phyloP scores from a whole-genome alignment of 1,139 yeast species.

The Pichia sp. region DNA sequence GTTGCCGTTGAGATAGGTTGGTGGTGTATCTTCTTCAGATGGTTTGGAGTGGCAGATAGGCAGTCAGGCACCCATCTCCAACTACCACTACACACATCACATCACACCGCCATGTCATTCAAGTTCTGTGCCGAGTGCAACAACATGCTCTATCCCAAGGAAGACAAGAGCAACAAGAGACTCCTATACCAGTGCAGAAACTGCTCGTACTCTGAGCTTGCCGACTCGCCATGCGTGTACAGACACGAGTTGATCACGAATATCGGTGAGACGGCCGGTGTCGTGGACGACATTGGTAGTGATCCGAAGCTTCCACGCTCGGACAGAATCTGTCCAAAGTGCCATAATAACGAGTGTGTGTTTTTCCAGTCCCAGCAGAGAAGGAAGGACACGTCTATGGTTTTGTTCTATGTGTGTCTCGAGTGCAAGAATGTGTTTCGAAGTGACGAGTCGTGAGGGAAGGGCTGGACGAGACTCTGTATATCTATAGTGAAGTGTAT shows the following conservation, averaged over 20 bases:
- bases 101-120: slow-evolving; percentile 62
- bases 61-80: no score
- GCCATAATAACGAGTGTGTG: slow-evolving; percentile 87
- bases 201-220: slow-evolving; percentile 91
- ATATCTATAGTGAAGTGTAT: no score
- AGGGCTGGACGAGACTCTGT: no score
- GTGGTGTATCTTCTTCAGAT: no score
- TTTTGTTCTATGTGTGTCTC: slow-evolving; percentile 88
- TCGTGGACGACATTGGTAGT: slow-evolving; percentile 91
- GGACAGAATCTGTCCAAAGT: slow-evolving; percentile 88
- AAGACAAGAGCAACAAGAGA: slow-evolving; percentile 73
- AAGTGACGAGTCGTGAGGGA: slow-evolving; percentile 21
- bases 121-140: slow-evolving; percentile 93
- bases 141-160: slow-evolving; percentile 98
- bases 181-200: slow-evolving; percentile 92
- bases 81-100: background rate
- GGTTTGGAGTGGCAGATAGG: no score
- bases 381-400: slow-evolving; percentile 94
- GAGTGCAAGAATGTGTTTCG: slow-evolving; percentile 77
- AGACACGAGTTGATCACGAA: slow-evolving; percentile 91
- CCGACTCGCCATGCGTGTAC: slow-evolving; percentile 86
- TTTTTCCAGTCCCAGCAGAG: slow-evolving; percentile 96
- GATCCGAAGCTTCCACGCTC: slow-evolving; percentile 97
- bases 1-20: no score
- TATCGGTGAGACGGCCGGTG: slow-evolving; percentile 96